Conservation (phyloP, 331 rosid species). For the Pyracantha coccinea region DNA sequence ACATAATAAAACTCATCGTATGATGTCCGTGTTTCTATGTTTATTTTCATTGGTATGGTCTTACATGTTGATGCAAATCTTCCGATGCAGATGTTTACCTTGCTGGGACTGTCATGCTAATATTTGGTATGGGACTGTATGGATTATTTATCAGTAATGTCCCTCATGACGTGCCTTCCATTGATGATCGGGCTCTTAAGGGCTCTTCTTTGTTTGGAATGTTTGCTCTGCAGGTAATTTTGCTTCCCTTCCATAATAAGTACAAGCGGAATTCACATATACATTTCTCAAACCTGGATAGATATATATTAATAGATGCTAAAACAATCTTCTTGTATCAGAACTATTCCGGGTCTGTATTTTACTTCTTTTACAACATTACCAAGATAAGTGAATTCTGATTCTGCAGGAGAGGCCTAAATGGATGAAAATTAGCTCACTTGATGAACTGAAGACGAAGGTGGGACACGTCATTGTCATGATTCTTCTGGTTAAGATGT, state of each 20-base stretch:
- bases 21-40: background rate
- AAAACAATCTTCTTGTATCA: background rate
- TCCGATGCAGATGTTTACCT: conserved; percentile 85
- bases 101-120: conserved; percentile 97
- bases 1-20: background rate
- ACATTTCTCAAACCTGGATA: background rate
- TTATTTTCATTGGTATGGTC: background rate
- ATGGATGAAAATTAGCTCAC: conserved; percentile 92
- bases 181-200: conserved; percentile 62
- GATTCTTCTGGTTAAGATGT: conserved; percentile 97
- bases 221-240: conserved; percentile 80
- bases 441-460: conserved; percentile 87
- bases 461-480: conserved; percentile 97
- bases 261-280: too few species aligned
- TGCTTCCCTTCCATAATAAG: background rate
- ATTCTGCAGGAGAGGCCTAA: conserved; percentile 68
- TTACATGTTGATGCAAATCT: background rate
- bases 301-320: background rate
- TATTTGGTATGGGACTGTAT: conserved; percentile 96
- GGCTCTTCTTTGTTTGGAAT: conserved; percentile 92
- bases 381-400: background rate
- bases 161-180: conserved; percentile 42
- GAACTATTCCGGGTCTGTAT: background rate
- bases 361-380: too few species aligned
- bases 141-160: conserved; percentile 86